Evolutionary conservation across 148 eudicot genomes (phyloP).

Genomic region (Chenopodium suecicum): DNA sequence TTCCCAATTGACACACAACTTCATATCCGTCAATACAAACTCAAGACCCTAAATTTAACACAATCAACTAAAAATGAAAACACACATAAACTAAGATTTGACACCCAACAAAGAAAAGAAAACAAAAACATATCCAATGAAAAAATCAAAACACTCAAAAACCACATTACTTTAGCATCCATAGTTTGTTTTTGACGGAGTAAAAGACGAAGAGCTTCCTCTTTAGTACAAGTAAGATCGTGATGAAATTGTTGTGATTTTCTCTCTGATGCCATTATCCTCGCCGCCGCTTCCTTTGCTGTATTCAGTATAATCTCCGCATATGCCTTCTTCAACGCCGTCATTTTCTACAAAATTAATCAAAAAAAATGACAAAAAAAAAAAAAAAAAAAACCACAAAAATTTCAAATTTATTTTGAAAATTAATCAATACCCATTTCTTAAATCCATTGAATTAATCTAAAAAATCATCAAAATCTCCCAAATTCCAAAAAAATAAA

Average conservation of each 20-base stretch:
- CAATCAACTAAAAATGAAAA: neutral
- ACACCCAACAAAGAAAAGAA: neutral
- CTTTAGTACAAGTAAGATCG: constrained; percentile 58
- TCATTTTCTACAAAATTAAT: constrained; percentile 54
- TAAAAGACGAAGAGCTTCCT: constrained; percentile 67
- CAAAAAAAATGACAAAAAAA: neutral
- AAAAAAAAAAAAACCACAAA: constrained; percentile 26
- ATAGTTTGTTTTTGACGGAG: constrained; percentile 66
- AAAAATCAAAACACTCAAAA: constrained; percentile 6
- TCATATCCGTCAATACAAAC: neutral
- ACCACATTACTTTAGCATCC: constrained; percentile 62
- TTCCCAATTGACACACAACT: neutral
- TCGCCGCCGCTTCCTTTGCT: constrained; percentile 70
- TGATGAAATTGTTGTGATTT: constrained; percentile 51
- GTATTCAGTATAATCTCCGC: constrained; percentile 81
- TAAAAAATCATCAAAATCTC: neutral
- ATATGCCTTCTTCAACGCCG: constrained; percentile 79
- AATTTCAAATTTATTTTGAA: constrained; percentile 17
- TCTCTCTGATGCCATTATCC: constrained; percentile 68
- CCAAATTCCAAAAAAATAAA: neutral
- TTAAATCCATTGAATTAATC: constrained; percentile 10
- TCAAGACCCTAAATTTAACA: constrained; percentile 6
- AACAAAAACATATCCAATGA: neutral
- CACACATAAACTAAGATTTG: neutral
- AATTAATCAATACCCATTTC: constrained; percentile 26